Percentiles rank a stretch among this genome's conserved stretches.
Conservation (phyloP, 2,329 filamentous ascomycete genomes). For the Colletotrichum scovillei region DNA sequence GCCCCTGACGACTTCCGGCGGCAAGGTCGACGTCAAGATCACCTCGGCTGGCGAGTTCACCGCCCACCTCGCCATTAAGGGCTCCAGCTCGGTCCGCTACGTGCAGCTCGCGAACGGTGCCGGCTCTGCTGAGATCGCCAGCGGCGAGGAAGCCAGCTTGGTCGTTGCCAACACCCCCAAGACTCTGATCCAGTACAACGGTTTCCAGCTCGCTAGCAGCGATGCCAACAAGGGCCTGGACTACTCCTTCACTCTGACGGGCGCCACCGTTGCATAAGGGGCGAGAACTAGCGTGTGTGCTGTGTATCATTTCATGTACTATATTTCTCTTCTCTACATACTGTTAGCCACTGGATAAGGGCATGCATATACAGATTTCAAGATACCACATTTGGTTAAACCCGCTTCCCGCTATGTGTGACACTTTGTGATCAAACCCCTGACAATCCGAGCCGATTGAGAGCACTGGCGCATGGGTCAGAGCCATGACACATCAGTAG, state of each 20-base stretch:
- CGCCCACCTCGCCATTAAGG: constrained; percentile 52
- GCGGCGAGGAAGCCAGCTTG: constrained; percentile 54
- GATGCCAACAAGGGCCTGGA: constrained; percentile 52
- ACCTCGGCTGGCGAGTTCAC: constrained; percentile 50
- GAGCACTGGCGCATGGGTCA: too few species aligned
- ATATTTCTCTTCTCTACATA: constrained; percentile 16
- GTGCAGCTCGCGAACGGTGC: constrained; percentile 47
- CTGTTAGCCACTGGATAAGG: not conserved
- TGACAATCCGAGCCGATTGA: not conserved
- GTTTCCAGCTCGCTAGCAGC: constrained; percentile 48
- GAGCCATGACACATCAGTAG: not conserved
- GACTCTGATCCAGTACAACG: constrained; percentile 55
- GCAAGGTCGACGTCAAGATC: constrained; percentile 48
- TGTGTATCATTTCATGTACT: not conserved
- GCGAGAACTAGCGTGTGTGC: not conserved
- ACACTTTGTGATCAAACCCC: too few species aligned
- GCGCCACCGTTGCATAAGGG: constrained; percentile 40
- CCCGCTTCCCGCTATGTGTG: not conserved
- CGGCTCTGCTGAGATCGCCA: constrained; percentile 46
- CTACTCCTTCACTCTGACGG: constrained; percentile 49
- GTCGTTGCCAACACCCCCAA: constrained; percentile 61
- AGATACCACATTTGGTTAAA: not conserved
- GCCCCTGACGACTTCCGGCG: constrained; percentile 51
- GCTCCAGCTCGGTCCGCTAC: constrained; percentile 48
- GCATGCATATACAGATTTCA: constrained; percentile 8